Evolutionary conservation across 108 stramenopile genomes (phyloP).

Genomic region (Cyclotella choctawhatcheeana): DNA sequence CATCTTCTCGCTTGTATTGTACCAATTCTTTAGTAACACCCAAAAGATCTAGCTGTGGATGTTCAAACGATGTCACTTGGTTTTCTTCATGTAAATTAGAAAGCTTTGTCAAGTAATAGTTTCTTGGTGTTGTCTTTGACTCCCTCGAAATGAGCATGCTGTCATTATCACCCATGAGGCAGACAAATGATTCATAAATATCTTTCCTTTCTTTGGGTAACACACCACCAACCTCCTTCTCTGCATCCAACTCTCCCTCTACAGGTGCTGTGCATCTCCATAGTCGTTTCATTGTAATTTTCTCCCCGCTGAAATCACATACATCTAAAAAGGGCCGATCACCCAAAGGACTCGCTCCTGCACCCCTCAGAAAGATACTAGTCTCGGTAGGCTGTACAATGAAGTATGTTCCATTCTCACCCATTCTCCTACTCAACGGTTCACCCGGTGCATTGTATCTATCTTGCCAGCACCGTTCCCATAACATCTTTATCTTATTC

Average conservation of each 20-base stretch:
- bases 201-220: conserved; percentile 47
- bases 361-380: conserved; percentile 42
- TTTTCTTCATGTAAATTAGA: conserved; percentile 23
- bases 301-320: conserved; percentile 34
- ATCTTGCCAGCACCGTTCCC: conserved; percentile 49
- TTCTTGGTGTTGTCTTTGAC: conserved; percentile 48
- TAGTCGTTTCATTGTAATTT: conserved; percentile 30
- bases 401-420: conserved; percentile 31
- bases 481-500: conserved; percentile 23
- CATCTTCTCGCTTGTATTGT: conserved; percentile 54
- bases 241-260: conserved; percentile 50
- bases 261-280: conserved; percentile 50
- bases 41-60: conserved; percentile 55
- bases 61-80: conserved; percentile 49
- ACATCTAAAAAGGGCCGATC: conserved; percentile 56
- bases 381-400: conserved; percentile 40
- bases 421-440: conserved; percentile 33
- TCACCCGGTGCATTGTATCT: conserved; percentile 42
- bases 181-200: conserved; percentile 46
- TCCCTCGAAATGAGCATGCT: conserved; percentile 54
- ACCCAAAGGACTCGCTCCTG: conserved; percentile 52
- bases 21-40: conserved; percentile 55
- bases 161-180: conserved; percentile 47
- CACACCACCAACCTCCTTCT: conserved; percentile 45
- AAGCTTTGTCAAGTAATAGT: conserved; percentile 44